phyloP scores from a whole-genome alignment of 2,329 filamentous ascomycete genomes.

The Trichoderma sp. region DNA sequence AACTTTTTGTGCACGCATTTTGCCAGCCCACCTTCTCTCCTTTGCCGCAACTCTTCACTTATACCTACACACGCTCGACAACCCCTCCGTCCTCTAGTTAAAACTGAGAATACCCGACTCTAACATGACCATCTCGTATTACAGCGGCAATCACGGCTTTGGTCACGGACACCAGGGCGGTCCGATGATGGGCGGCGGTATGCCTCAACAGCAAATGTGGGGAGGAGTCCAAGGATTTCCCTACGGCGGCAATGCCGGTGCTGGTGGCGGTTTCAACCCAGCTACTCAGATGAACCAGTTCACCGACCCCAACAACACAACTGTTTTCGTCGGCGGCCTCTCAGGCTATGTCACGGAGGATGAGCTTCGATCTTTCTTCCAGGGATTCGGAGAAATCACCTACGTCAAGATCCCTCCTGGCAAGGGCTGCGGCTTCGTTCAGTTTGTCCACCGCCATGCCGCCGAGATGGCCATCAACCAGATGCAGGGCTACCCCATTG shows the following conservation, averaged over 20 bases:
- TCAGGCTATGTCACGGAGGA: conserved; percentile 99
- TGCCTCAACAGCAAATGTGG: conserved; percentile 48
- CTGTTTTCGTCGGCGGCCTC: conserved; percentile 94
- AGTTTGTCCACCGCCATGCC: conserved; percentile 97
- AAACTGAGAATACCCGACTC: background rate
- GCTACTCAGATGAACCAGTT: conserved; percentile 89
- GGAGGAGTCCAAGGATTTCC: conserved; percentile 38
- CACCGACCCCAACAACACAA: conserved; percentile 99
- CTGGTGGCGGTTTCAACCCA: conserved; percentile 45
- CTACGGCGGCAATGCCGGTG: conserved; percentile 30
- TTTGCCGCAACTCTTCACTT: background rate
- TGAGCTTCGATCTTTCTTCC: conserved; percentile 99
- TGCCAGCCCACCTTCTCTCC: background rate
- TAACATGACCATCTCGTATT: background rate
- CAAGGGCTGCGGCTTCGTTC: conserved; percentile 98
- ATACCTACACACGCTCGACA: background rate
- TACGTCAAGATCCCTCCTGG: conserved; percentile 99
- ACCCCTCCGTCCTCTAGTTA: background rate
- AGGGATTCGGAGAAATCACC: conserved; percentile 98
- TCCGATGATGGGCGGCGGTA: conserved; percentile 45
- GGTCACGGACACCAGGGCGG: conserved; percentile 43
- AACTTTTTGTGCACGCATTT: background rate
- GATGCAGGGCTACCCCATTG: conserved; percentile 99
- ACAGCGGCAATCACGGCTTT: conserved; percentile 41
- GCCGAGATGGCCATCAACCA: conserved; percentile 99